A percentile compares a stretch with the other conserved stretches of the same genome.
phyloP scores from a whole-genome alignment of 164 flowering plant species.

The Stephania cephalantha region DNA sequence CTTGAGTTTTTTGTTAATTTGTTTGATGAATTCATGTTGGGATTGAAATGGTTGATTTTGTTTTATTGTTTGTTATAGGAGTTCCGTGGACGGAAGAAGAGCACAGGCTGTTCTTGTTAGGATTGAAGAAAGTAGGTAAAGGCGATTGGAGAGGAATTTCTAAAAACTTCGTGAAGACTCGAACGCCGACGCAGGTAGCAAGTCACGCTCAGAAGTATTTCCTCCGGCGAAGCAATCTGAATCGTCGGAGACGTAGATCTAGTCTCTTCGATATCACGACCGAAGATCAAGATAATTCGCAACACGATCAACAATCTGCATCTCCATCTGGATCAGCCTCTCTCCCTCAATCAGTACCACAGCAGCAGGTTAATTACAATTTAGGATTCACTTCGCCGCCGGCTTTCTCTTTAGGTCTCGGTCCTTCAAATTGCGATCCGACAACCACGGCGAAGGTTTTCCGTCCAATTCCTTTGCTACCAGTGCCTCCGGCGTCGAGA shows the following conservation, averaged over 20 bases:
- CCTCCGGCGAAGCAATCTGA: constrained; percentile 60
- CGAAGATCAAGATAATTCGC: constrained; percentile 13
- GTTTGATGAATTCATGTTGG: background rate
- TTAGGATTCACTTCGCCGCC: constrained; percentile 7
- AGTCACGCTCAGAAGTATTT: constrained; percentile 96
- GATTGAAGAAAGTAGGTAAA: constrained; percentile 78
- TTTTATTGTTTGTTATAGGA: constrained; percentile 29
- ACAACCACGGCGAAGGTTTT: constrained; percentile 8
- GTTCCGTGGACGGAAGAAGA: constrained; percentile 97
- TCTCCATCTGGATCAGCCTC: background rate
- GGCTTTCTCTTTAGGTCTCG: constrained; percentile 4
- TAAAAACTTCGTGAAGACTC: constrained; percentile 76
- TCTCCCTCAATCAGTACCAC: background rate
- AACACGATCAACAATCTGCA: background rate
- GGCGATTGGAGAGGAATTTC: constrained; percentile 98
- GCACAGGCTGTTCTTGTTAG: constrained; percentile 65
- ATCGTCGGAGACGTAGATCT: constrained; percentile 70
- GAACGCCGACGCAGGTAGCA: constrained; percentile 94
- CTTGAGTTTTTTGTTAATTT: background rate
- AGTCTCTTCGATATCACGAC: constrained; percentile 91
- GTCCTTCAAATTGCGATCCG: background rate
- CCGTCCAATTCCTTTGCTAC: constrained; percentile 24
- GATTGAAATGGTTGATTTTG: background rate
- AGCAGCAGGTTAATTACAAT: background rate
- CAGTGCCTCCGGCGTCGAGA: constrained; percentile 16